These are phyloP conservation scores for Annulohypoxylon stygium DNA, from an alignment of 495 filamentous ascomycete species.

Conservation along the genomic window DNA sequence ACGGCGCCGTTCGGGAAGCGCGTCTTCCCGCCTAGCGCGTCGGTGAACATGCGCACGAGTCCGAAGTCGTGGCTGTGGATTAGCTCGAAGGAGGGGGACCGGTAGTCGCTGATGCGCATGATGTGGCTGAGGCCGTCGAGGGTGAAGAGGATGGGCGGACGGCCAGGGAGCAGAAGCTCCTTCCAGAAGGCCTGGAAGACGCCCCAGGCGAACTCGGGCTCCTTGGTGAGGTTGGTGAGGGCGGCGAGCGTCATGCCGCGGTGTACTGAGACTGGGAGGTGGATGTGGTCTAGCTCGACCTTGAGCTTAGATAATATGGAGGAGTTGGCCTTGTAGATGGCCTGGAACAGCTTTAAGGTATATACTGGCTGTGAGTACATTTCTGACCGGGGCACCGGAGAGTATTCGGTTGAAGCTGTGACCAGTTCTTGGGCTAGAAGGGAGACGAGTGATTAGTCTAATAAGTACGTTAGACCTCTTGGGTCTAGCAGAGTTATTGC, in stretches of 20 bases:
- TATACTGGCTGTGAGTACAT: conserved; percentile 84
- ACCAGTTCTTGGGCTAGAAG: conserved; percentile 81
- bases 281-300: conserved; percentile 70
- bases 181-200: conserved; percentile 85
- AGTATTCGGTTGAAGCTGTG: conserved; percentile 82
- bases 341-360: conserved; percentile 75
- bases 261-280: conserved; percentile 68
- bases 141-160: conserved; percentile 82
- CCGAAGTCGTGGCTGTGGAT: conserved; percentile 91
- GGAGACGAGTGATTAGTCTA: conserved; percentile 29
- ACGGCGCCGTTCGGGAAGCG: conserved; percentile 81
- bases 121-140: conserved; percentile 84
- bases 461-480: not conserved
- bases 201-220: conserved; percentile 80
- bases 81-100: conserved; percentile 70
- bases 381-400: conserved; percentile 68
- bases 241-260: conserved; percentile 73
- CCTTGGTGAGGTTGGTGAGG: conserved; percentile 77
- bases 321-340: conserved; percentile 80
- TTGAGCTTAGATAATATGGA: conserved; percentile 69
- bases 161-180: conserved; percentile 74
- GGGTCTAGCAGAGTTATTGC: conserved; percentile 23
- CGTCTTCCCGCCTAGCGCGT: conserved; percentile 70
- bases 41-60: conserved; percentile 80
- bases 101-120: conserved; percentile 81